Evolutionary conservation across 495 filamentous ascomycete species (phyloP).

Genomic region (Aspergillus ellipticus): DNA sequence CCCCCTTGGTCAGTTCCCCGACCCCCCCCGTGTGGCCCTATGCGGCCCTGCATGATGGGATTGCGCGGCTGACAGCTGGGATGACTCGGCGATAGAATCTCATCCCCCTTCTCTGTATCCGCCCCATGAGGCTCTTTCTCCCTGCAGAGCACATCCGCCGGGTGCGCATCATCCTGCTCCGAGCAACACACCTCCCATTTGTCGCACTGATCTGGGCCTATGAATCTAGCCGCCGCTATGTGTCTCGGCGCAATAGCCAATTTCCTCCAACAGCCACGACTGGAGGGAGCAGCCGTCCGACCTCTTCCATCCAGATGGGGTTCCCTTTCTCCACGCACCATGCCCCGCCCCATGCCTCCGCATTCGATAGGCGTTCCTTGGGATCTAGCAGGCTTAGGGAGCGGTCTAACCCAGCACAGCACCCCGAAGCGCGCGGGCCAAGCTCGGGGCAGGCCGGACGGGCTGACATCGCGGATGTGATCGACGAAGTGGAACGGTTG

Average conservation of each 20-base stretch:
- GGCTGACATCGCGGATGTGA: conserved; percentile 30
- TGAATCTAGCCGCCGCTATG: conserved; percentile 42
- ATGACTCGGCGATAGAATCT: conserved; percentile 61
- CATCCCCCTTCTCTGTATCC: conserved; percentile 75
- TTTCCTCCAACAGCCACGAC: conserved; percentile 21
- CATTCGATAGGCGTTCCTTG: conserved; percentile 20
- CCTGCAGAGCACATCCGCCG: conserved; percentile 66
- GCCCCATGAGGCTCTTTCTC: conserved; percentile 75
- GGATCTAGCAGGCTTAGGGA: conserved; percentile 18
- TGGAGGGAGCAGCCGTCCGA: conserved; percentile 19
- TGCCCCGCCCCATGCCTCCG: conserved; percentile 25
- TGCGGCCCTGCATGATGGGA: conserved; percentile 10
- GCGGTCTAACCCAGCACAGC: conserved; percentile 19
- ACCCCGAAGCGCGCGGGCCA: conserved; percentile 21
- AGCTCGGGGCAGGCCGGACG: conserved; percentile 18
- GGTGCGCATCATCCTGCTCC: conserved; percentile 73
- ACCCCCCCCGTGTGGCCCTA: no score
- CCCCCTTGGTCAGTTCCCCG: conserved; percentile 49
- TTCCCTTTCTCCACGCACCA: conserved; percentile 30
- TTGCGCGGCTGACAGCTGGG: conserved; percentile 19
- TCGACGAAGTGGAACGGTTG: conserved; percentile 39
- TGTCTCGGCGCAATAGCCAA: conserved; percentile 25
- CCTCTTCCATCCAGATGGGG: conserved; percentile 25
- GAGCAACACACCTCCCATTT: conserved; percentile 63
- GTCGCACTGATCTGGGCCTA: conserved; percentile 60